Conservation (phyloP, 2,329 filamentous ascomycete species). For the Verticillium tricorpus region DNA sequence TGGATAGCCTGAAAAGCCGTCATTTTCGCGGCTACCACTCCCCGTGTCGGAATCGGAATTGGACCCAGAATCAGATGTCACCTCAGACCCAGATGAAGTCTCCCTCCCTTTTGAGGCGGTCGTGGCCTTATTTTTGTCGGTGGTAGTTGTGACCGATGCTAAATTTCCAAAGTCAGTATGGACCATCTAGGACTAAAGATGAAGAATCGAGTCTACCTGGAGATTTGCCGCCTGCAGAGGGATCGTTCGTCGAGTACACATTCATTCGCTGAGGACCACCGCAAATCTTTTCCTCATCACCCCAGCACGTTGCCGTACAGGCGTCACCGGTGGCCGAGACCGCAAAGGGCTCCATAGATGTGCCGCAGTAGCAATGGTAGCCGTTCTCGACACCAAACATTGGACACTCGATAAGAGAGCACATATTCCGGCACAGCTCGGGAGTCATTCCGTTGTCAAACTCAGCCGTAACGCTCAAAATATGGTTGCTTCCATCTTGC, state of each 20-base stretch:
- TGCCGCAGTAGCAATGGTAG: constrained; percentile 29
- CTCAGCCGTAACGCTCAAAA: constrained; percentile 4
- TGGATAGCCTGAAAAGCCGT: not conserved
- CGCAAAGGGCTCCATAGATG: constrained; percentile 9
- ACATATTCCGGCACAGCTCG: constrained; percentile 7
- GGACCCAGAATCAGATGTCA: not conserved
- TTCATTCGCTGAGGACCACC: not conserved
- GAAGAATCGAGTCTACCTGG: not conserved
- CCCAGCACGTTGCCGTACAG: constrained; percentile 3
- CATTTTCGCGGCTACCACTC: not conserved
- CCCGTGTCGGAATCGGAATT: not conserved
- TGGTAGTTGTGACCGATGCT: not conserved
- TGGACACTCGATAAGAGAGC: not conserved
- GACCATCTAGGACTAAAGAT: not conserved
- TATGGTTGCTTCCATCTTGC: constrained; percentile 9
- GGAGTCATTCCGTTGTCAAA: constrained; percentile 10
- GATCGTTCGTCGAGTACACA: not conserved
- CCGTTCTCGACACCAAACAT: constrained; percentile 31
- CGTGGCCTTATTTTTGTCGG: not conserved
- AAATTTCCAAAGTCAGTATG: not conserved
- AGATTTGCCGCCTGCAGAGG: not conserved
- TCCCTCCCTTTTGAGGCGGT: not conserved
- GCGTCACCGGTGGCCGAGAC: constrained; percentile 1
- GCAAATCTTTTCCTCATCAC: not conserved
- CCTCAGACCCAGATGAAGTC: not conserved